Base-by-base conservation (phyloP, 1,284 basidiomycete genomes). In the Phaffia rhodozyma region DNA sequence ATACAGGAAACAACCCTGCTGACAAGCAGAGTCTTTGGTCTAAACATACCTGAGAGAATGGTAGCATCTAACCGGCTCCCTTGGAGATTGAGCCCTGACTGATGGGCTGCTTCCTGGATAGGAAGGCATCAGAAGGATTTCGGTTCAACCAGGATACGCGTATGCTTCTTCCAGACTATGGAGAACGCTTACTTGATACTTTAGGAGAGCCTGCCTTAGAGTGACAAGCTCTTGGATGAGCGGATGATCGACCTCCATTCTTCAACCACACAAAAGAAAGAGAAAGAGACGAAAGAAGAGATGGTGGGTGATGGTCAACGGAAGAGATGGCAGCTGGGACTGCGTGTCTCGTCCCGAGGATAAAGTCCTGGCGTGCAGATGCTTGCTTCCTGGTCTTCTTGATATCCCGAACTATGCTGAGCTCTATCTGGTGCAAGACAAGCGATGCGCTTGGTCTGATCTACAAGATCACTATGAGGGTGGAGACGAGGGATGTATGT, bases 171-270 rank as follows among this genome's bases (percentile, higher is more conserved):
- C 5, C 2, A 21, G 21, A 21, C 51, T 30, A 30, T 30, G 29
- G 21, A 6, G 2, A 18, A 61, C 53, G 67, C 74, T 69, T 73
- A 82, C 84, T 80, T 85, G 86, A 69, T 85, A 88, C 56, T 82
- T 82, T 53, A 78, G 75, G 6, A 86, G 79, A 1, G 85, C 82
- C n/a, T 78, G 74, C 61, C 84, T 81, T 25, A 87, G 79, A 66
- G 83, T 84, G 23, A 78, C 70, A 34, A 89, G 78, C 74, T 89
- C 86, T 34, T 82, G 74, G 13, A 80, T 77, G 30, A 88, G 78
- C 16, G 86, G 86, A 70, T 88, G 84, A 56, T 82, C 81, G 4
- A 55, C 66, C 7, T 60, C 55, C 61, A 61, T 61, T 32, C 23
- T 29, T 49, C n/a, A 30, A 32, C 21, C 7, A 55, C 27, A 27